Evolutionary conservation across 768 basidiomycete species (phyloP), one percentile per base, ranked within the genome.

Genomic region (Podaxis carcinomalis): DNA sequence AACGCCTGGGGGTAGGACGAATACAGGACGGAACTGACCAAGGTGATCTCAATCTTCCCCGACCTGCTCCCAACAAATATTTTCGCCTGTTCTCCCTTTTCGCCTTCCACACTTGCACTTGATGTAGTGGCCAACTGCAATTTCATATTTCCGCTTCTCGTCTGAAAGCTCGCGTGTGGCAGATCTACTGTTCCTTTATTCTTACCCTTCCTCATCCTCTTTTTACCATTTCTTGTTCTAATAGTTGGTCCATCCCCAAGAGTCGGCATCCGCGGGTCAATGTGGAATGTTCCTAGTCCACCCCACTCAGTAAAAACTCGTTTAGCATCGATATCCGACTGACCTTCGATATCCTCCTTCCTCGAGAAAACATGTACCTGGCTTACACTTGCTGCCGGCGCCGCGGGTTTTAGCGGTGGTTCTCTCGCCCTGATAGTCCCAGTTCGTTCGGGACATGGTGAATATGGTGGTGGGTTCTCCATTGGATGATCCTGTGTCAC

Each of bases 101-200:
- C 63, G 19, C 65, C 66, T 14, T 55, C 63, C 21, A 72, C 72
- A 51, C 70, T 68, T 25, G 78, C 78, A 28, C 28, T 39, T 39
- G 39, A 28, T 4, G 72, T 73, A 14, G 78, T 77, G 9, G 69
- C 77, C 11, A 78, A 64, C 37, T 75, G 69, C 36, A 83, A 54
- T 5, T 68, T 68, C 52, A 80, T 77, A 23, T 68, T 62, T 5
- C 76, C 80, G 42, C 74, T 72, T 39, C 75, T 76, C 53, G 80
- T 75, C 16, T 70, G 76, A 65, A 81, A 78, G 46, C 76, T 78
- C 10, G 76, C 77, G 63, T 78, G 72, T 5, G 75, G 72, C 13
- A 21, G 21, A 27, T 44, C 57, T 23, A 67, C 64, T 39, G 67
- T 69, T 11, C 71, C 69, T 46, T 70, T 72, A 57, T 65, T 62